Conservation (phyloP, 1,284 basidiomycete species). For the Exsudoporus floridanus region DNA sequence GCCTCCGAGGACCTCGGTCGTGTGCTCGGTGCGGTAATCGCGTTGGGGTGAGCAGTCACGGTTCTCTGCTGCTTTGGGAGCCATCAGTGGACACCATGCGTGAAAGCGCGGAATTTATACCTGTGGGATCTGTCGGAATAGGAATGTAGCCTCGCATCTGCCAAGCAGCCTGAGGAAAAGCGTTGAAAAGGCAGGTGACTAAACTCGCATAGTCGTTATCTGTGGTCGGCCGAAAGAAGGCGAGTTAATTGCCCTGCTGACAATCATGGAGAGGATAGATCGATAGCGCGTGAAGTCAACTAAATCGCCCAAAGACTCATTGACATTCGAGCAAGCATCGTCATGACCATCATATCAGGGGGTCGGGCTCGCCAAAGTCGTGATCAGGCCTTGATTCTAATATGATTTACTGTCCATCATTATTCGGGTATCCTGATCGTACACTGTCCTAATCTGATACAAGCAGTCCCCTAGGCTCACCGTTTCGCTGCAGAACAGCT, state of each 20-base stretch:
- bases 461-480: too few species aligned
- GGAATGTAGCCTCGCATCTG: slow-evolving; percentile 14
- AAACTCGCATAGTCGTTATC: slow-evolving; percentile 1
- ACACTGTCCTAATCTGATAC: too few species aligned
- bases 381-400: too few species aligned
- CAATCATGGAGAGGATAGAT: too few species aligned
- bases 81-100: slow-evolving; percentile 4
- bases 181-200: neutral
- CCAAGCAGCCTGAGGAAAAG: neutral
- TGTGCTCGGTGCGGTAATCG: neutral
- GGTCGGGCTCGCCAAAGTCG: too few species aligned
- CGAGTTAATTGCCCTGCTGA: too few species aligned
- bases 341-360: too few species aligned
- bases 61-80: slow-evolving; percentile 3
- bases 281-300: neutral
- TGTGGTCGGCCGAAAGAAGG: neutral
- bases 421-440: too few species aligned
- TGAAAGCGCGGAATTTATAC: slow-evolving; percentile 7
- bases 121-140: slow-evolving; percentile 16
- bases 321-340: neutral
- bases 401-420: too few species aligned
- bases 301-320: neutral
- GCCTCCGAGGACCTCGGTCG: neutral
- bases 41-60: neutral
- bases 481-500: too few species aligned